Conservation (phyloP, 1,284 basidiomycete genomes). For the Moesziomyces globuligerus region DNA sequence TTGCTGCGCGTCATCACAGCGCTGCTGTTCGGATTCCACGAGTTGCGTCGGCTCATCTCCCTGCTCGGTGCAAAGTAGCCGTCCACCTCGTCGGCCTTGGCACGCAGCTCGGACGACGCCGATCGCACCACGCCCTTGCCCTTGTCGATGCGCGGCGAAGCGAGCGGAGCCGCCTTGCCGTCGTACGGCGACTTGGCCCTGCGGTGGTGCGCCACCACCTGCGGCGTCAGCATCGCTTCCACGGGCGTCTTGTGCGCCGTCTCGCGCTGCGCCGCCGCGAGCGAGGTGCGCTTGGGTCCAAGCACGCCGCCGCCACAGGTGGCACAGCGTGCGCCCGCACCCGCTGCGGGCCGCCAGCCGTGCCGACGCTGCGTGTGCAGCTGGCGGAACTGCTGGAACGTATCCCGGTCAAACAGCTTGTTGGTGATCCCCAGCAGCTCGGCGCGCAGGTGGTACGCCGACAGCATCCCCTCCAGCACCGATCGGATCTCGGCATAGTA, state of each 20-base stretch:
- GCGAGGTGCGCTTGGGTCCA: conserved; percentile 18
- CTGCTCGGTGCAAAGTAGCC: conserved; percentile 27
- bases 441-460: conserved; percentile 88
- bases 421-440: conserved; percentile 90
- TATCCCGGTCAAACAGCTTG: conserved; percentile 81
- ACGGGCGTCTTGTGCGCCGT: neutral
- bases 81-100: conserved; percentile 16
- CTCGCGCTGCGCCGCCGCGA: neutral
- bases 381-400: conserved; percentile 77
- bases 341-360: conserved; percentile 66
- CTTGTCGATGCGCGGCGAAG: conserved; percentile 45
- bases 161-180: conserved; percentile 44
- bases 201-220: conserved; percentile 19
- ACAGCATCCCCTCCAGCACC: conserved; percentile 91
- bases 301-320: conserved; percentile 24
- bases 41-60: neutral
- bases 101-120: conserved; percentile 19
- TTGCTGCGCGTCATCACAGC: conserved; percentile 23
- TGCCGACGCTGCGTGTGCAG: conserved; percentile 62
- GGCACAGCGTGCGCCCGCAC: conserved; percentile 15
- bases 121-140: conserved; percentile 43
- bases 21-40: conserved; percentile 9
- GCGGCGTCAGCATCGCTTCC: conserved; percentile 29
- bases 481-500: conserved; percentile 88
- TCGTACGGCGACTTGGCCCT: conserved; percentile 45